Conservation (phyloP, 1,284 basidiomycete genomes). For the Sporisorium sorghi region DNA sequence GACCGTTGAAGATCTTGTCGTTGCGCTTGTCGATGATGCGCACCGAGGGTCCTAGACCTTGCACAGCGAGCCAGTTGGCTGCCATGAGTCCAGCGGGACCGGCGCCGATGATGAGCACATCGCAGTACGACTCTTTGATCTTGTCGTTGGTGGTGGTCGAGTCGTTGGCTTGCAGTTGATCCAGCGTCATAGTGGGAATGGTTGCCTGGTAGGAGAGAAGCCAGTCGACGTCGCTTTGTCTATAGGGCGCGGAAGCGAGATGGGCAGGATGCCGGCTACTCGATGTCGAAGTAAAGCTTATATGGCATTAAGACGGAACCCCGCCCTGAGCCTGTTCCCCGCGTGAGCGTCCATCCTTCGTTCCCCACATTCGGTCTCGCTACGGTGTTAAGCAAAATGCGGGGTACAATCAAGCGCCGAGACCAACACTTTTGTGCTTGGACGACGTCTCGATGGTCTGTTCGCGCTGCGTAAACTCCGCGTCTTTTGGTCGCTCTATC, state of each 20-base stretch:
- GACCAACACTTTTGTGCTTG: constrained; percentile 17
- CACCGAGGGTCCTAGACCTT: constrained; percentile 29
- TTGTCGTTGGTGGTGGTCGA: background rate
- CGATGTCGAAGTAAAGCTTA: background rate
- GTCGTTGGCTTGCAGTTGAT: background rate
- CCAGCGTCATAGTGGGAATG: constrained; percentile 6
- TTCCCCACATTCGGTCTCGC: background rate
- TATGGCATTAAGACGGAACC: too few species aligned
- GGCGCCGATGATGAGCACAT: constrained; percentile 73
- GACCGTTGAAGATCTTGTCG: constrained; percentile 42
- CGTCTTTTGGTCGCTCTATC: too few species aligned
- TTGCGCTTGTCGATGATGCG: constrained; percentile 47
- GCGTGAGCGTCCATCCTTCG: too few species aligned
- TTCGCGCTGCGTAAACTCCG: background rate
- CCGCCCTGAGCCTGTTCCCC: too few species aligned
- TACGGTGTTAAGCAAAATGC: constrained; percentile 5
- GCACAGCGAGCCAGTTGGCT: constrained; percentile 37
- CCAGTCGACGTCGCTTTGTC: constrained; percentile 3
- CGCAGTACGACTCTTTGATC: constrained; percentile 60
- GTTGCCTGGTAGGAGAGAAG: background rate
- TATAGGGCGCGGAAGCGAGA: background rate
- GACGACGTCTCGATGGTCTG: too few species aligned
- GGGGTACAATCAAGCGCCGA: constrained; percentile 3
- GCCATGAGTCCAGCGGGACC: constrained; percentile 46
- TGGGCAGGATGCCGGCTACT: background rate